Base-by-base conservation (phyloP, 2,329 filamentous ascomycete genomes). In the Colletotrichum musicola region DNA sequence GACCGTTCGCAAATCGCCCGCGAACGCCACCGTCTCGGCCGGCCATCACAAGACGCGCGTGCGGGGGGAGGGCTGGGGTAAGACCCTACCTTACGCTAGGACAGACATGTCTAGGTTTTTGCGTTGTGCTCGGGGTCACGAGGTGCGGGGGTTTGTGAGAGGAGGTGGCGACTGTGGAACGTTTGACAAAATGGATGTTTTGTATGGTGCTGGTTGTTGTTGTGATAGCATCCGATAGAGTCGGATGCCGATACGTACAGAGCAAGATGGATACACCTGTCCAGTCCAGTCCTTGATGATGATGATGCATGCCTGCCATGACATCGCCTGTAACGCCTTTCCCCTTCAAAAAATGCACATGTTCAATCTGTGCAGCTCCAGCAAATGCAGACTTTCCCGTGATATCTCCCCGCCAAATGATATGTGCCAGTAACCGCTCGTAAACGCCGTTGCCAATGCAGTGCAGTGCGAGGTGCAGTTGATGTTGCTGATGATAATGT, bases 361-460 rank as follows among this genome's bases (percentile, higher is more conserved):
- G 62, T 18, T 30, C 58, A 46, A 16, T 16, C n/a, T 49, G 64
- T 54, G 27, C 54, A 59, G 64, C 62, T 51, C 42, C 55, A 22
- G n/a, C 13, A 2, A 22, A 49, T n/a, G 7, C 20, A 14, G 35
- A 14, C 62, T 53, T 64, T 58, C 46, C 51, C 38, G 14, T 53
- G 18, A 38, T 22, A 40, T 35, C 30, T 35, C 46, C 35, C 20
- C 42, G 10, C 51, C 51, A 6, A 46, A 46, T 25, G 22, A 50
- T 60, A 16, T 35, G 20, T 57, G 13, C 40, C 49, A 22, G 1
- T 35, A 30, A 40, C 22, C 40, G 22, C 27, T 54, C 13, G 40
- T 56, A 27, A 65, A 68, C 65, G 65, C 65, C 65, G 35, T 51
- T 50, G 50, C 42, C 25, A 27, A 68, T 68, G 65, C 65, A 30